Evolutionary conservation across 306 rosid species (phyloP), one percentile per base, ranked within the genome.

Genomic region (Hylodesmum podocarpum): DNA sequence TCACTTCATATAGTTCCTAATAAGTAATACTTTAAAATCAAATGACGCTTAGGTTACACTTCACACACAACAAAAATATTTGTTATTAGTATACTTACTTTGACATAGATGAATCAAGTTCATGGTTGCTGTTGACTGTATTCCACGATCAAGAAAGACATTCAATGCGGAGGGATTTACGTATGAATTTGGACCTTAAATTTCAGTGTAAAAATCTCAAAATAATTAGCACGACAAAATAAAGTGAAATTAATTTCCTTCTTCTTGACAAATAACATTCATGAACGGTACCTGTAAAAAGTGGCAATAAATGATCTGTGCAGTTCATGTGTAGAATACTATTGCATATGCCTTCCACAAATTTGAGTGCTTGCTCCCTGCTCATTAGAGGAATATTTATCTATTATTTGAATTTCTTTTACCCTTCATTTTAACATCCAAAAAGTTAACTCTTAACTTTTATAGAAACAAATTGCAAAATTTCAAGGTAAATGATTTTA

Each of bases 101-200:
- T 94, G 97, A 68, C 90, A 59, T 4, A 90, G 61, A 83, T 92
- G 97, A 67, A 94, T 81, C 89, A 94, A 66, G 81, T 89, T 90
- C 81, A 80, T 92, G 0, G 93, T 92, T 39, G 98, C 70, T 18
- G 97, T 74, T 62, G 95, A 72, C 66, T 89, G 91, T 62, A 93
- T 88, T 71, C 89, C 97, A 69, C 83, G 79, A 6, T 79, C 75
- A 53, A 91, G 89, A 15, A 68, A 85, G 7, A 54, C 19, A 40
- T 87, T 86, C n/a, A 79, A 2, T 21, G 5, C 44, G 8, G 96
- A 75, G 31, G 89, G 62, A 61, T 86, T 87, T 39, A 89, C 1
- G 70, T 88, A 89, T 40, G 90, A 87, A 73, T 89, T 93, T 69
- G 83, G 86, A 9, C 97, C 97, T 92, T 68, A 46, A 55, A 53